Evolutionary conservation across 768 basidiomycete genomes (phyloP), one percentile per base, ranked within the genome.

Genomic region (Neoboletus subvelutipes): DNA sequence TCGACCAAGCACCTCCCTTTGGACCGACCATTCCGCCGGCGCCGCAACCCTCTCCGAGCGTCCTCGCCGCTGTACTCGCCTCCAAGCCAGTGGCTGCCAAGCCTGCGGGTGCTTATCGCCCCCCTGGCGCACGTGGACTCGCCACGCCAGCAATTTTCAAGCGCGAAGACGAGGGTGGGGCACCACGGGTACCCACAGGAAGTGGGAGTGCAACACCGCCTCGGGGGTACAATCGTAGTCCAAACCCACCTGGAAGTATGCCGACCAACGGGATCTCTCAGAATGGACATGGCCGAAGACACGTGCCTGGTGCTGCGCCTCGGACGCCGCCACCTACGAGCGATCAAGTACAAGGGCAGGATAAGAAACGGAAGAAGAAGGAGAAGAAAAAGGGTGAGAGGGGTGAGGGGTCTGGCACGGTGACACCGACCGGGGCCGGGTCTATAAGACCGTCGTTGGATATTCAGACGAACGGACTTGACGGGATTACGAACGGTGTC

Each of bases 101-200:
- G 64, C 82, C 91, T 1, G 85, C 88, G 0, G 95, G 92, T 18
- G 92, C 95, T 0, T 98, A 98, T 72, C 81, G 95, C 1, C 96
- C 96, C 0, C 96, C 94, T 12, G 94, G 94, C 12, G 94, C 94
- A 1, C 82, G 96, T 6, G 96, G 96, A 0, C 80, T 90, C 1
- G 84, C 89, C 45, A 94, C 95, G 1, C 93, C 95, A 1, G 79
- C 86, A 3, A 90, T 90, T 36, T 98, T 88, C 77, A 94, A 90
- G 73, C 83, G 95, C 18, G 92, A 94, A 69, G 96, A 97, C 60
- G 93, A 96, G 66, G 91, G 90, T 39, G 91, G 88, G 2, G 74
- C 78, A 3, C 79, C 85, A 9, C 77, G 74, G 18, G 67, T 77
- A n/a, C 80, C 80, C 52, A 75, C 74, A 8, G 69, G 69, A n/a